Percentiles rank a stretch among this genome's conserved stretches.
Evolutionary conservation across 805 yeast genomes (phyloP).

Genomic region (Metschnikowia koreensis): DNA sequence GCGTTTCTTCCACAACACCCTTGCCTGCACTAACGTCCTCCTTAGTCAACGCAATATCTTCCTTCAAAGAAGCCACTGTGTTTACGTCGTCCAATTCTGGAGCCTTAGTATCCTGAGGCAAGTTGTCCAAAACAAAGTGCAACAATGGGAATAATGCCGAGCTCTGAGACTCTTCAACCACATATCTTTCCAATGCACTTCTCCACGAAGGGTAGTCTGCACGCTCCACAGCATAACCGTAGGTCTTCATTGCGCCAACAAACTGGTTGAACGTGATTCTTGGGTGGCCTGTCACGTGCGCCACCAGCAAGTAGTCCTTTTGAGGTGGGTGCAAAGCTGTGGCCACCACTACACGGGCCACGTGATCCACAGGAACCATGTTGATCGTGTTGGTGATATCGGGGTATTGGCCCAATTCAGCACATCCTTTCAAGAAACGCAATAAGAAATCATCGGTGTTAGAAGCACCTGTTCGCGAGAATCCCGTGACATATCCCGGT

Average conservation of each 20-base stretch:
- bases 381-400: conserved; percentile 84
- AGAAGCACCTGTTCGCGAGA: conserved; percentile 76
- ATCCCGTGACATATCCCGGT: conserved; percentile 96
- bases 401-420: conserved; percentile 83
- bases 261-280: conserved; percentile 78
- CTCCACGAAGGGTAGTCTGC: conserved; percentile 81
- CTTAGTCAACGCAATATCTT: conserved; percentile 63
- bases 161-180: conserved; percentile 69
- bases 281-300: conserved; percentile 98
- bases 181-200: conserved; percentile 67
- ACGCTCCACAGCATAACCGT: conserved; percentile 67
- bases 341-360: conserved; percentile 86
- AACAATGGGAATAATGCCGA: conserved; percentile 89
- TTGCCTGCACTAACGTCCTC: conserved; percentile 65
- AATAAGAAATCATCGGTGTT: conserved; percentile 96
- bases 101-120: conserved; percentile 89
- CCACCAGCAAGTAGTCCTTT: conserved; percentile 58
- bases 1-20: conserved; percentile 66
- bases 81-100: conserved; percentile 92
- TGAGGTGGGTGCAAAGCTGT: conserved; percentile 75
- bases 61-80: conserved; percentile 64
- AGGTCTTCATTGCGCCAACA: conserved; percentile 59
- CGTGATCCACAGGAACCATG: conserved; percentile 98
- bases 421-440: conserved; percentile 92
- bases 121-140: conserved; percentile 89